phyloP scores from a whole-genome alignment of 2,329 filamentous ascomycete genomes.

The Ophiostoma sp. region DNA sequence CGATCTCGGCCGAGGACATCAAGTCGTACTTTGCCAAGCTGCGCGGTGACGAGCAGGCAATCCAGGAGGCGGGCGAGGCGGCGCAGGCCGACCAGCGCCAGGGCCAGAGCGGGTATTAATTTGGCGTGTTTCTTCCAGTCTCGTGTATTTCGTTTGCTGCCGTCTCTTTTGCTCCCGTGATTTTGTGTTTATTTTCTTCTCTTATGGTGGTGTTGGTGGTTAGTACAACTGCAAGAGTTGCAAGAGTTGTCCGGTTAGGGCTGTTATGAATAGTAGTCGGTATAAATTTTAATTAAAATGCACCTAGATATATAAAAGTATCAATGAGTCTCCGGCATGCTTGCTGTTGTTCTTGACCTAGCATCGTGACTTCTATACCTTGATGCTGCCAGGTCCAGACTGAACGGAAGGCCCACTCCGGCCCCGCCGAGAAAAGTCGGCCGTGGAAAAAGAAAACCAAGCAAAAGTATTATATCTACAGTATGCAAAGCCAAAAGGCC shows the following conservation, averaged over 20 bases:
- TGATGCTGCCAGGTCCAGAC: not conserved
- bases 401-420: not conserved
- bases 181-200: not conserved
- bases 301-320: not conserved
- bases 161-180: conserved; percentile 22
- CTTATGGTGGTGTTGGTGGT: not conserved
- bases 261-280: not conserved
- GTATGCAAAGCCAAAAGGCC: not conserved
- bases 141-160: not conserved
- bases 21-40: conserved; percentile 94
- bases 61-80: conserved; percentile 56
- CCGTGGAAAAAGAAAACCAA: not conserved
- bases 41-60: conserved; percentile 75
- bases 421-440: not conserved
- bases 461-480: not conserved
- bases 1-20: conserved; percentile 90
- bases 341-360: not conserved
- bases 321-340: not conserved
- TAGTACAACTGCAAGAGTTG: conserved; percentile 11
- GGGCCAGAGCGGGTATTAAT: conserved; percentile 51
- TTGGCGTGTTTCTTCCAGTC: not conserved
- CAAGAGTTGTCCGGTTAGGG: conserved; percentile 1
- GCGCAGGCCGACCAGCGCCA: conserved; percentile 41
- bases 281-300: not conserved
- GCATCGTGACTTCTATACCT: not conserved